A percentile compares a stretch with the other conserved stretches of the same genome.
Conservation (phyloP, 352 stramenopile species). For the Globisporangium cederbergense region DNA sequence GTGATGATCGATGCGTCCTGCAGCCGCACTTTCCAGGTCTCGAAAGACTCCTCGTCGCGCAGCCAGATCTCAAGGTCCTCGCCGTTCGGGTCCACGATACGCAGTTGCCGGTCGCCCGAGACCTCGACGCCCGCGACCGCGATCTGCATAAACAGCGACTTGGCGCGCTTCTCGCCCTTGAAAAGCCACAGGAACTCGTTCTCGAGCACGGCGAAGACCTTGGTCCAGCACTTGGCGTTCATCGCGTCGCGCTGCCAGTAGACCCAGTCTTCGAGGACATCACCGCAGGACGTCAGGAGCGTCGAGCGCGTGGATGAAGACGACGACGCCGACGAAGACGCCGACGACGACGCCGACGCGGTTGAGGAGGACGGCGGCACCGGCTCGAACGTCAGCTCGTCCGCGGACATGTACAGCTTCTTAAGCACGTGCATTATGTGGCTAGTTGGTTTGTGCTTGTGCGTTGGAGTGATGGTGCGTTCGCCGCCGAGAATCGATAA, state of each 20-base stretch:
- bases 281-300: constrained; percentile 37
- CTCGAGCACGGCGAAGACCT: constrained; percentile 75
- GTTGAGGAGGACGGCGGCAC: constrained; percentile 19
- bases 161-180: constrained; percentile 51
- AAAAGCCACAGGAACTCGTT: constrained; percentile 83
- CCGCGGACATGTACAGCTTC: constrained; percentile 22
- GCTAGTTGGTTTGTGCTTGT: neutral
- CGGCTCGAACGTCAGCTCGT: constrained; percentile 29
- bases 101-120: constrained; percentile 60
- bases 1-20: constrained; percentile 61
- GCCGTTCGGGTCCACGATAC: constrained; percentile 70
- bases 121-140: constrained; percentile 65
- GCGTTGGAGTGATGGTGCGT: neutral
- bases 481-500: constrained; percentile 7
- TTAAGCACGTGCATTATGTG: constrained; percentile 9
- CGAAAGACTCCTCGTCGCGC: constrained; percentile 47
- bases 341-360: neutral
- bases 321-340: constrained; percentile 6
- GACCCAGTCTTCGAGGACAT: constrained; percentile 71
- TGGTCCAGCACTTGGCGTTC: constrained; percentile 74
- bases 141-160: constrained; percentile 72
- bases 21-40: constrained; percentile 47
- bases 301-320: constrained; percentile 35
- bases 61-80: constrained; percentile 77
- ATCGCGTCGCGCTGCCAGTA: constrained; percentile 78